Base-by-base conservation (phyloP, 495 filamentous ascomycete species). In the Hypoxylon intermedium region DNA sequence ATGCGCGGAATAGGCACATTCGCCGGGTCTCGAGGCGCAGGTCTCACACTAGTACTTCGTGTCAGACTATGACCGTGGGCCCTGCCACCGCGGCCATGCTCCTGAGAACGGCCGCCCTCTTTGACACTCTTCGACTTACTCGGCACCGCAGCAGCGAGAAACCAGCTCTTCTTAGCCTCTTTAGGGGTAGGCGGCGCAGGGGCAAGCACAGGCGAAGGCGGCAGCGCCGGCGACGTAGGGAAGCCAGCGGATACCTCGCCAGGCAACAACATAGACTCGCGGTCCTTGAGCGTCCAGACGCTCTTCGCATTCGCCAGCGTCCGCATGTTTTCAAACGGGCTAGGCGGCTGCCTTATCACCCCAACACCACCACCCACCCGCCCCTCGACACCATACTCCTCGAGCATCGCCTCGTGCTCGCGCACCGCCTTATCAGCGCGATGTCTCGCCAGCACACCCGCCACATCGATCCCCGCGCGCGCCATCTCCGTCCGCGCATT, bases 381-480 rank as follows among this genome's bases (percentile, higher is more conserved):
- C n/a, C n/a, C n/a, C n/a, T n/a, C 20, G 6, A 53, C 20, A 0
- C 65, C 65, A 53, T 56, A 67, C 11, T 43, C 11, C n/a, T 28
- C 18, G 13, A 71, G 16, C 46, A 71, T 48, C 23, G 37, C 68
- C 21, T 64, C 38, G 26, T 71, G 68, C 0, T 71, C 68, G 0
- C 45, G 3, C 0, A 69, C 3, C 7, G 18, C 28, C 5, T 30
- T 9, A 18, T 38, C 41, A 1, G 15, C 53, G 4, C 43, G 21
- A 5, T 67, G 68, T 0, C n/a, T 36, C 2, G 56, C 60, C 2
- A 65, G 50, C 34, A 69, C 60, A 0, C 33, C 52, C 5, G 34
- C 37, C 6, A 71, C 58, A 19, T 71, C 66, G 49, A 71, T 67
- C 12, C 68, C 68, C 2, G 68, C 68, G 0, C 30, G 31, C 30